Base-by-base conservation (phyloP, 1,284 basidiomycete genomes). In the Rhodotorula sp. region DNA sequence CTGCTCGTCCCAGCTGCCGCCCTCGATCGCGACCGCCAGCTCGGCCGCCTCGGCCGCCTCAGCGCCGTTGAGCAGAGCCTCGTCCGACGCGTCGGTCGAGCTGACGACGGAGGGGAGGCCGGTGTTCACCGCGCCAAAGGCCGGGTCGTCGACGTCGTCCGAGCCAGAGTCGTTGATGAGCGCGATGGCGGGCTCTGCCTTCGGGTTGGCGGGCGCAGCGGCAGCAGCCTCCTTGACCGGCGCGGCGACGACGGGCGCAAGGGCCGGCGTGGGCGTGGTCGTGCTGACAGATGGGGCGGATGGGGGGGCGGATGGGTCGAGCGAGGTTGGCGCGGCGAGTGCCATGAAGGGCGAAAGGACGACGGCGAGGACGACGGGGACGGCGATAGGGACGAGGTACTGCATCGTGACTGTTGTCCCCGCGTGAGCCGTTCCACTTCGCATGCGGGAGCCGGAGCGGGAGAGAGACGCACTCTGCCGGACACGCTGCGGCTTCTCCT, bases 1-100 rank as follows among this genome's bases (percentile, higher is more conserved):
- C 36, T 67, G 54, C 10, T 29, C 44, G 39, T 67, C 73, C 70
- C 70, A 75, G 25, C 48, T 34, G 4, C 66, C 69, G 29, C 69
- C 72, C 36, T 74, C 64, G 19, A 74, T n/a, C 1, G 59, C 50
- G 37, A 61, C n/a, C 1, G 61, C 55, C 7, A 69, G 54, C 27
- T 66, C 71, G 15, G 61, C 67, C 7, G 67, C 64, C 8, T 73
- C 67, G 1, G 61, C 58, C 5, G 61, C 67, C 8, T 67, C 65
- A n/a, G 48, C 60, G 32, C 13, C 17, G 37, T 57, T 59, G 12
- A 65, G 36, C 36, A 48, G 1, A 2, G 21, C n/a, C 13, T 62
- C 67, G n/a, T 66, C 64, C 27, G 51, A 12, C 21, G 62, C 19
- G 37, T 34, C 36, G 36, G 54, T 32, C 15, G 32, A 22, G 29